Evolutionary conservation across 495 filamentous ascomycete species (phyloP), one percentile per base, ranked within the genome.

Genomic region (Halenospora varia): DNA sequence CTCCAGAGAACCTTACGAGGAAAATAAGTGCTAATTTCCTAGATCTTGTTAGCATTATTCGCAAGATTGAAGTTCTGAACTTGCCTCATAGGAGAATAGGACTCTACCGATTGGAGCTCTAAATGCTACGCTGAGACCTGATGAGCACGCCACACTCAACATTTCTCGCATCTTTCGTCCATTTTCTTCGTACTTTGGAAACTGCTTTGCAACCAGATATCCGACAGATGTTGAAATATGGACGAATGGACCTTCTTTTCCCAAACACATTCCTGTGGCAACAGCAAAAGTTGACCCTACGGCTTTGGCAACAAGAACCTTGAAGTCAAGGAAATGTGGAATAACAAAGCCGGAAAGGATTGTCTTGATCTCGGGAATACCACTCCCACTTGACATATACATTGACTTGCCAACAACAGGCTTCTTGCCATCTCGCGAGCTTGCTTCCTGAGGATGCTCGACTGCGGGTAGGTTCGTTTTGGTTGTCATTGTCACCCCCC

Each of bases 291-390:
- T 65, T 19, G 79, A 72, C 17, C 81, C 81, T n/a, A 82, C 68
- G 6, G 74, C 80, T 68, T 84, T 83, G 44, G 82, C 72, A 24
- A 78, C 22, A 18, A 84, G 71, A 17, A 84, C 78, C 54, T 79
- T 80, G 55, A 78, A 65, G 55, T 77, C 73, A 15, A 84, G 70
- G 46, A 82, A 78, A 54, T 78, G 70, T 10, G 79, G 80, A 24
- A 35, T 83, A 18, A 80, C 78, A 55, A 81, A 82, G n/a, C 81
- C 81, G 24, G 78, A 81, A 2, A 84, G 63, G 35, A 83, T 77
- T 4, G 80, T 81, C 62, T 83, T 82, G 69, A 83, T 83, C 64
- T 84, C 81, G 0, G 81, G 81, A 44, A 82, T 84, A 11, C 80
- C 80, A 46, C 70, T 75, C 0, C 80, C 80, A 18, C 79, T 75